These are phyloP conservation scores for Juncus effusus DNA, from an alignment of 176 grass and related monocot genomes.

Conservation along the genomic window DNA sequence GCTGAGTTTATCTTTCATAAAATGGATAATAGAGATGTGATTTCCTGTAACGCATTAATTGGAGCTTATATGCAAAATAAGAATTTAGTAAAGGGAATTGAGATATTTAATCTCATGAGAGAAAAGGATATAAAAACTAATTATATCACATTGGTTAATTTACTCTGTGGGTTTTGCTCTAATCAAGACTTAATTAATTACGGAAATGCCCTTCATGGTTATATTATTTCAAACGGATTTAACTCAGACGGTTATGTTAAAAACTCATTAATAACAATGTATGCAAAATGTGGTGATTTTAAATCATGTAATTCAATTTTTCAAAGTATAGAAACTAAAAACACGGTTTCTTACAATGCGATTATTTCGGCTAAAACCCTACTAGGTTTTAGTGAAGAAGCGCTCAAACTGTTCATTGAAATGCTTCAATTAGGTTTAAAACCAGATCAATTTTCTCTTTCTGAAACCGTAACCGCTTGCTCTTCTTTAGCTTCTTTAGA, in stretches of 20 bases:
- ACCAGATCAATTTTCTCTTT: slow-evolving; percentile 61
- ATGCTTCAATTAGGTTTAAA: slow-evolving; percentile 50
- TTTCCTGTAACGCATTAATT: slow-evolving; percentile 75
- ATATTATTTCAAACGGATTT: slow-evolving; percentile 51
- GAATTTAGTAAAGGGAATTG: slow-evolving; percentile 37
- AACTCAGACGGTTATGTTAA: slow-evolving; percentile 60
- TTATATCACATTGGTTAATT: slow-evolving; percentile 79
- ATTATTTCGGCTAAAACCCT: slow-evolving; percentile 67
- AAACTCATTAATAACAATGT: slow-evolving; percentile 86
- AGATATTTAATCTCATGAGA: slow-evolving; percentile 63
- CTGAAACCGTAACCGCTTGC: slow-evolving; percentile 59
- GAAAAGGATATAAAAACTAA: slow-evolving; percentile 38
- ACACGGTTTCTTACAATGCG: slow-evolving; percentile 65
- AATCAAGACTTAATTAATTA: slow-evolving; percentile 40
- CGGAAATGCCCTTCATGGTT: slow-evolving; percentile 59
- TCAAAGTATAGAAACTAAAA: slow-evolving; percentile 40
- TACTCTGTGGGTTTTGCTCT: slow-evolving; percentile 45
- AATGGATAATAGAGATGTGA: slow-evolving; percentile 49
- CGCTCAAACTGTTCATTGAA: slow-evolving; percentile 59
- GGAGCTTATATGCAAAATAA: slow-evolving; percentile 44
- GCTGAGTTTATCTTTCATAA: slow-evolving; percentile 42
- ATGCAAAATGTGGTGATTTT: slow-evolving; percentile 67
- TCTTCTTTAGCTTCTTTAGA: slow-evolving; percentile 75
- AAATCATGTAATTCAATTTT: slow-evolving; percentile 67
- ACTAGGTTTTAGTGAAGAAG: slow-evolving; percentile 66